Evolutionary conservation across 2,329 filamentous ascomycete genomes (phyloP).

Genomic region (Microdochium bolleyi): DNA sequence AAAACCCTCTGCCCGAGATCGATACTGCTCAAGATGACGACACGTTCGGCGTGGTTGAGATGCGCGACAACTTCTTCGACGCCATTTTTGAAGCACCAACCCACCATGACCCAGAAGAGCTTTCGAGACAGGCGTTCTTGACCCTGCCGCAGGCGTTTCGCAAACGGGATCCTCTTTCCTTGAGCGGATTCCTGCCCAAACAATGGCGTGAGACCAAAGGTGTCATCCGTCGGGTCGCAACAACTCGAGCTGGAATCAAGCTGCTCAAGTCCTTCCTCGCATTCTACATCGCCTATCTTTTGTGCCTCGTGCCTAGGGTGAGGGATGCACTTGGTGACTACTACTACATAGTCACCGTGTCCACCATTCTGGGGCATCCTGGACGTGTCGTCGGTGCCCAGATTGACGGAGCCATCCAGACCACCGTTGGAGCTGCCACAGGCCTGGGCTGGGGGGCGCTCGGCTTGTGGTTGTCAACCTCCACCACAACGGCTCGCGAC

Average conservation of each 20-base stretch:
- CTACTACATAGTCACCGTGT: slow-evolving; percentile 47
- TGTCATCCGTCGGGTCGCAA: slow-evolving; percentile 30
- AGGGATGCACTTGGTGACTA: slow-evolving; percentile 44
- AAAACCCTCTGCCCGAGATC: slow-evolving; percentile 6
- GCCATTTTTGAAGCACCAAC: slow-evolving; percentile 36
- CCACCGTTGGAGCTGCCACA: slow-evolving; percentile 41
- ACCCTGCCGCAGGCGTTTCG: slow-evolving; percentile 39
- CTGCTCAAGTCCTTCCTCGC: slow-evolving; percentile 45
- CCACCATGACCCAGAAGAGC: slow-evolving; percentile 25
- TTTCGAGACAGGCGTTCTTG: slow-evolving; percentile 29
- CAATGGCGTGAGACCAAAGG: slow-evolving; percentile 36
- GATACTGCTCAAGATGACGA: slow-evolving; percentile 20
- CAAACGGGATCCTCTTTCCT: slow-evolving; percentile 37
- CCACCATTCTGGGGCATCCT: slow-evolving; percentile 49
- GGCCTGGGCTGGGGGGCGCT: slow-evolving; percentile 49
- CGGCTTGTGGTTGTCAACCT: slow-evolving; percentile 45
- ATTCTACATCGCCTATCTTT: slow-evolving; percentile 47
- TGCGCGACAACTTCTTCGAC: slow-evolving; percentile 39
- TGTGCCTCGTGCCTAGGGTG: slow-evolving; percentile 43
- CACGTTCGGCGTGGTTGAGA: slow-evolving; percentile 33
- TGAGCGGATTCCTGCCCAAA: slow-evolving; percentile 35
- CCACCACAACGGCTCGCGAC: slow-evolving; percentile 31
- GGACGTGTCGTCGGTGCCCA: slow-evolving; percentile 48
- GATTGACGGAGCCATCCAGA: slow-evolving; percentile 45
- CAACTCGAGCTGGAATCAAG: slow-evolving; percentile 41